A percentile compares a stretch with the other conserved stretches of the same genome.
Evolutionary conservation across 768 basidiomycete genomes (phyloP).

Genomic region (Tephrocybe sp.): DNA sequence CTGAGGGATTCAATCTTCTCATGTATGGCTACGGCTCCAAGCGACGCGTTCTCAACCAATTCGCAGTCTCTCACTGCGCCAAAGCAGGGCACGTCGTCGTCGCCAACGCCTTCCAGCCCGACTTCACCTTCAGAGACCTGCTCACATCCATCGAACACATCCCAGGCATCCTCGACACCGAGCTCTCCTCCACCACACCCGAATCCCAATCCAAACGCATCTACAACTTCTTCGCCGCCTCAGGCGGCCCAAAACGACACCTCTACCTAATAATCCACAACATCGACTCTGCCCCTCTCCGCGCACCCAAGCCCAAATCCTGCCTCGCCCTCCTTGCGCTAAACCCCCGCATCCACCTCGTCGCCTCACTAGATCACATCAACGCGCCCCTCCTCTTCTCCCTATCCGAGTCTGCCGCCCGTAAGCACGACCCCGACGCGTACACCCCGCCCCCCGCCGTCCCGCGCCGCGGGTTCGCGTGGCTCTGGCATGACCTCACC

Average conservation of each 20-base stretch:
- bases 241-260: slow-evolving; percentile 26
- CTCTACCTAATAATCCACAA: slow-evolving; percentile 83
- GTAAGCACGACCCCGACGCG: slow-evolving; percentile 40
- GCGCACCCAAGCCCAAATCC: slow-evolving; percentile 58
- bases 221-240: slow-evolving; percentile 55
- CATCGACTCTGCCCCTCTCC: slow-evolving; percentile 75
- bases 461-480: slow-evolving; percentile 54
- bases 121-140: slow-evolving; percentile 66
- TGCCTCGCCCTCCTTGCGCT: slow-evolving; percentile 71
- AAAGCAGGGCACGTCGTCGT: slow-evolving; percentile 71
- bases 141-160: slow-evolving; percentile 56
- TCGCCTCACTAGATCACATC: slow-evolving; percentile 85
- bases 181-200: slow-evolving; percentile 34
- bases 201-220: slow-evolving; percentile 68
- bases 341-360: slow-evolving; percentile 74
- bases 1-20: slow-evolving; percentile 82
- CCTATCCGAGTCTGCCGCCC: slow-evolving; percentile 56
- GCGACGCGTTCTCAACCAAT: slow-evolving; percentile 67
- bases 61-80: slow-evolving; percentile 57
- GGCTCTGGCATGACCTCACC: slow-evolving; percentile 90
- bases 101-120: slow-evolving; percentile 75
- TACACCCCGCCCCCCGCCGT: slow-evolving; percentile 11
- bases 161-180: slow-evolving; percentile 36
- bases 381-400: slow-evolving; percentile 84
- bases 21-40: slow-evolving; percentile 94